phyloP scores from a whole-genome alignment of 345 rosid species.

The Isatis tinctoria region DNA sequence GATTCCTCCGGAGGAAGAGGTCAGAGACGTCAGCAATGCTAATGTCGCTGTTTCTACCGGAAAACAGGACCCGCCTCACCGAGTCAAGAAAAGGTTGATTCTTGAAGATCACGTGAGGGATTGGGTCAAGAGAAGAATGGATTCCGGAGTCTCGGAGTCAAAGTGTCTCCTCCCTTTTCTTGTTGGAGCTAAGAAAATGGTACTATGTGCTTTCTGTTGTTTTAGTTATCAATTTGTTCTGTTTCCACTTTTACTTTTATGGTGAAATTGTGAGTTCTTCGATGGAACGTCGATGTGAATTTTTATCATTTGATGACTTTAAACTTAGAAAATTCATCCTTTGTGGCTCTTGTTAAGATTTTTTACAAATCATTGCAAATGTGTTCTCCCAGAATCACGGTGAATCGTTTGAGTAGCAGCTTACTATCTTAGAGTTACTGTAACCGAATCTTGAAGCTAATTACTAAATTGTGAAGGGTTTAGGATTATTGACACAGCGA shows the following conservation, averaged over 20 bases:
- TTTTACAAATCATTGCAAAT: neutral
- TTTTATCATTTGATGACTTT: neutral
- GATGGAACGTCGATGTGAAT: too few relatives aligned
- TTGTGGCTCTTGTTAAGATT: neutral
- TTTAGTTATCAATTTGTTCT: neutral
- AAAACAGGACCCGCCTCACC: slow-evolving; percentile 13
- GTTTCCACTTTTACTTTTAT: too few relatives aligned
- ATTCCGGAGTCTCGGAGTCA: slow-evolving; percentile 41
- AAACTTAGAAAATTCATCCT: neutral
- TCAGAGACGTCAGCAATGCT: neutral
- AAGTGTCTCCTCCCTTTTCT: slow-evolving; percentile 68
- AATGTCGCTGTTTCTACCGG: slow-evolving; percentile 25
- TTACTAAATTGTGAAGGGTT: neutral
- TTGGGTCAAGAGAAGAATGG: slow-evolving; percentile 54
- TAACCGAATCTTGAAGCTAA: neutral
- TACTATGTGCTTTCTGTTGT: slow-evolving; percentile 5
- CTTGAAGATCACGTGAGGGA: slow-evolving; percentile 41
- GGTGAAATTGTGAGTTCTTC: too few relatives aligned
- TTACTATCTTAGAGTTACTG: neutral
- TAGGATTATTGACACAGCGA: neutral
- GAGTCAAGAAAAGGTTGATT: slow-evolving; percentile 29
- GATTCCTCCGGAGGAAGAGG: slow-evolving; percentile 9
- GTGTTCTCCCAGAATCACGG: neutral
- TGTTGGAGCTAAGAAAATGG: slow-evolving; percentile 63
- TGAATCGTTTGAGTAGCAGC: neutral